phyloP scores from a whole-genome alignment of 306 rosid genomes.

The Echinosophora koreensis region DNA sequence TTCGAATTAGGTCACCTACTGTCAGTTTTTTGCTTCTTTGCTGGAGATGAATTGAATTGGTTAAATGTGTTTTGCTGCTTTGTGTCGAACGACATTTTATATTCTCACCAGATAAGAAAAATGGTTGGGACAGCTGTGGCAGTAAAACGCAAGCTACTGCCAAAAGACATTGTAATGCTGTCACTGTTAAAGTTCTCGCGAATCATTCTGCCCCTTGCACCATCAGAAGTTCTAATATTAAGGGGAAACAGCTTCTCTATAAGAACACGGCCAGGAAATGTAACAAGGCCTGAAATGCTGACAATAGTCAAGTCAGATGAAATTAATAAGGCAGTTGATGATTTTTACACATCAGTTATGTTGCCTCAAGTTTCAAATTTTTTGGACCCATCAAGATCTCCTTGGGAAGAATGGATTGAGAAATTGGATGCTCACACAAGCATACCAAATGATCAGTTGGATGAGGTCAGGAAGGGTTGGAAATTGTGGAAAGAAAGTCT shows the following conservation, averaged over 20 bases:
- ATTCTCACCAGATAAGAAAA: slow-evolving; percentile 76
- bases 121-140: slow-evolving; percentile 90
- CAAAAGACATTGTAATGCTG: slow-evolving; percentile 67
- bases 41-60: slow-evolving; percentile 17
- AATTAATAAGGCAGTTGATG: slow-evolving; percentile 65
- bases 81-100: slow-evolving; percentile 26
- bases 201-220: slow-evolving; percentile 82
- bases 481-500: slow-evolving; percentile 64
- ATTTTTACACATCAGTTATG: slow-evolving; percentile 71
- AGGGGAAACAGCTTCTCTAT: slow-evolving; percentile 75
- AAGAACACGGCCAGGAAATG: slow-evolving; percentile 70
- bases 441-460: slow-evolving; percentile 70
- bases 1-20: background rate
- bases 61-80: slow-evolving; percentile 35
- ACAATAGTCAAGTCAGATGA: slow-evolving; percentile 69
- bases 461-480: slow-evolving; percentile 77
- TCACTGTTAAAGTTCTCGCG: slow-evolving; percentile 81
- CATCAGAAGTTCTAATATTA: slow-evolving; percentile 78
- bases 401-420: slow-evolving; percentile 88
- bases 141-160: slow-evolving; percentile 78
- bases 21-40: slow-evolving; percentile 10
- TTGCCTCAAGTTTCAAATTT: slow-evolving; percentile 73
- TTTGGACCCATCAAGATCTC: slow-evolving; percentile 71
- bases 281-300: slow-evolving; percentile 76
- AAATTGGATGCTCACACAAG: slow-evolving; percentile 73